Evolutionary conservation across 192 early-diverging fungal species (phyloP), one percentile per base, ranked within the genome.

Genomic region (Helicostylum pulchrum): DNA sequence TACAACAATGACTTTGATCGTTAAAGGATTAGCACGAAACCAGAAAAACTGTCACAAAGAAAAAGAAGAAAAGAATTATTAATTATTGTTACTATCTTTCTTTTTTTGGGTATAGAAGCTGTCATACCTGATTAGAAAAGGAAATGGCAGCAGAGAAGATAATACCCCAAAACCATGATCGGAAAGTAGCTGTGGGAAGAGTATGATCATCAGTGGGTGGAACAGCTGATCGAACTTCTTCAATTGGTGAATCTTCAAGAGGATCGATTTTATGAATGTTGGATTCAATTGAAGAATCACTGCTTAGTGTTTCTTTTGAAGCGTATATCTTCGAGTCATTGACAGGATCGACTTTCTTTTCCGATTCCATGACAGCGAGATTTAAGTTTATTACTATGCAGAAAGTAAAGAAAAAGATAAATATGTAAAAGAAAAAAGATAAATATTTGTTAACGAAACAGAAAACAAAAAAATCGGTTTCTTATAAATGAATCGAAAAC

Each of bases 11-110:
- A 86, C 80, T 23, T 81, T 81, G 26, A 92, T 77, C 0, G 81
- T 78, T 48, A 92, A 80, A 1, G 87, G 82, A 71, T 93, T 95
- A 12, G 89, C 87, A 66, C 92, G 87, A 80, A 92, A 95, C 79
- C 90, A 90, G 70, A 91, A 90, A 72, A 92, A 87, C 74, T 66
- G 79, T 34, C n/a, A 20, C 9, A 36, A 26, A n/a, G n/a, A n/a
- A n/a, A n/a, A n/a, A n/a, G n/a, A n/a, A n/a, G n/a, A n/a, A n/a
- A 2, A 26, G 26, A 26, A 26, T 26, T 2, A 26, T 26, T 26
- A 26, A 26, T 26, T 26, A 26, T 2, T 26, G 26, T 26, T 26
- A 26, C 26, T n/a, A n/a, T n/a, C n/a, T n/a, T 26, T 26, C 0
- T 26, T 26, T 26, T 2, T 2, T 2, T 26, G 26, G 6, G 21